Base-by-base conservation (phyloP, 2,329 filamentous ascomycete genomes). In the Endoconidiophora polonica region DNA sequence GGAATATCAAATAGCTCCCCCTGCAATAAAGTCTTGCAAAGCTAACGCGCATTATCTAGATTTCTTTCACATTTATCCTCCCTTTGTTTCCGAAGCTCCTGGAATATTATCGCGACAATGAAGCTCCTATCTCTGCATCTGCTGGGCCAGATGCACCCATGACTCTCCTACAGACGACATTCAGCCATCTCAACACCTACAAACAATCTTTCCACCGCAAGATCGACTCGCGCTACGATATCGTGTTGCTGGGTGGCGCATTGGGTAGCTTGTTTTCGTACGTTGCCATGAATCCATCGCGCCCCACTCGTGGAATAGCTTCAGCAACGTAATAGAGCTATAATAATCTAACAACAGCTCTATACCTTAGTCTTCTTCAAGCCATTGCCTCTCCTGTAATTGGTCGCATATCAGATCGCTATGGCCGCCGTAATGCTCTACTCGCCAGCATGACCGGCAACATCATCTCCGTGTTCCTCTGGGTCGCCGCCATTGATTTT, bases 1-100 rank as follows among this genome's bases (percentile, higher is more conserved):
- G 29, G 9, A 7, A 33, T 33, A 33, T 12, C 12, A 12, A 37
- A 16, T 18, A 9, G 4, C 12, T 4, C 7, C 29, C 7, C 2
- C 7, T 33, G 1, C 12, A 4, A 2, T 12, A 7, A 33, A 33
- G 29, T 33, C 29, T 33, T 2, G 29, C 6, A 33, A 29, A 41
- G 40, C 22, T 22, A 48, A 24, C 9, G 20, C 16, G n/a, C 52
- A 45, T 18, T 36, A 6, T 18, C 29, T 55, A 95, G 90, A 86
- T 96, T 60, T 95, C 90, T 50, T 98, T 98, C 65, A 98, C 91
- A 26, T 95, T 98, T 63, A 96, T 96, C 62, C 81, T 98, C 6
- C 91, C 91, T 0, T 77, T 98, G 36, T 98, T 96, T 63, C 91
- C 88, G 5, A 88, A 87, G 52, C 81, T 98, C 42, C 82, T 96